A percentile compares a stretch with the other conserved stretches of the same genome.
Evolutionary conservation across 306 rosid species (phyloP).

Genomic region (Cicer pinnatifidum): DNA sequence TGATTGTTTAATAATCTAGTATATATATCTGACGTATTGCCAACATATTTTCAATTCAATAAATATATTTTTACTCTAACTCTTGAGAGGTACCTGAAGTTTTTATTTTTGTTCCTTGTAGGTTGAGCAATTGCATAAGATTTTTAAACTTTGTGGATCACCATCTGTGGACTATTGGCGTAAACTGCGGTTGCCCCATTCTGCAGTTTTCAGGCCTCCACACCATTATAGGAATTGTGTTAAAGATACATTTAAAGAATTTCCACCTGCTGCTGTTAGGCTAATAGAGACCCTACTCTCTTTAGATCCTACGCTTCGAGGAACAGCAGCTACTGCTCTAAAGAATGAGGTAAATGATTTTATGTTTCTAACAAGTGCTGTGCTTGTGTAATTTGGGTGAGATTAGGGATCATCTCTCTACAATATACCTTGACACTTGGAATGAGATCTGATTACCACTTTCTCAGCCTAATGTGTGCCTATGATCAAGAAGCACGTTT

Average conservation of each 20-base stretch:
- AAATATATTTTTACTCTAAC: no score
- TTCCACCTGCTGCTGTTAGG: slow-evolving; percentile 61
- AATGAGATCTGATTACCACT: slow-evolving; percentile 19
- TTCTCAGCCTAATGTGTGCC: slow-evolving; percentile 29
- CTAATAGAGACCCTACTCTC: slow-evolving; percentile 85
- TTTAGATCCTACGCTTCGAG: slow-evolving; percentile 72
- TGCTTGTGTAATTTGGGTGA: slow-evolving; percentile 25
- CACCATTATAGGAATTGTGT: slow-evolving; percentile 78
- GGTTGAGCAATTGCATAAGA: slow-evolving; percentile 97
- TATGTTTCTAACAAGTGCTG: slow-evolving; percentile 29
- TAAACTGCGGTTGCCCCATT: slow-evolving; percentile 60
- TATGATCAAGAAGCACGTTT: slow-evolving; percentile 15
- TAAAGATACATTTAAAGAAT: slow-evolving; percentile 73
- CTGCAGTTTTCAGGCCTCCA: slow-evolving; percentile 76
- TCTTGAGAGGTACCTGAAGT: slow-evolving; percentile 27
- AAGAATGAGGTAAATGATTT: slow-evolving; percentile 66
- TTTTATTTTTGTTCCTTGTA: slow-evolving; percentile 43
- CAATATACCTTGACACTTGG: background rate
- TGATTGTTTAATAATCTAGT: no score
- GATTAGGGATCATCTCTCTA: background rate
- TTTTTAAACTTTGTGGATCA: slow-evolving; percentile 95
- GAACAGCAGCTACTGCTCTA: slow-evolving; percentile 79
- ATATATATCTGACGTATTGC: no score
- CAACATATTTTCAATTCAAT: no score
- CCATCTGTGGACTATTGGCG: slow-evolving; percentile 89